phyloP scores from a whole-genome alignment of 208 protist species.

The Leishmania mexicana region DNA sequence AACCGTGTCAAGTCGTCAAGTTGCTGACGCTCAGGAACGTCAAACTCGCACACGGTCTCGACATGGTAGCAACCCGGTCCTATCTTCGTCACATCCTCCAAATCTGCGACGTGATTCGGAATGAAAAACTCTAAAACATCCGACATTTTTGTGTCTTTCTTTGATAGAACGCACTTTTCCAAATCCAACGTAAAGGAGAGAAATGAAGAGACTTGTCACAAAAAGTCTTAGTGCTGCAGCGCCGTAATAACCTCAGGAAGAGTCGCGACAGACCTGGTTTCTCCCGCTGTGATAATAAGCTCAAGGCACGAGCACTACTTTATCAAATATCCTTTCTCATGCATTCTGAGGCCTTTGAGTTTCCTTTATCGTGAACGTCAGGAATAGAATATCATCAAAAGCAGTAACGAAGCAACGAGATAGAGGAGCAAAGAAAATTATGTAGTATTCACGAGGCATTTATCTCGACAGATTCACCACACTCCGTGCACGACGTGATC shows the following conservation, averaged over 20 bases:
- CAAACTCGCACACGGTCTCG: constrained; percentile 62
- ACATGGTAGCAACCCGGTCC: constrained; percentile 61
- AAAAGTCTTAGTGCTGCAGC: neutral
- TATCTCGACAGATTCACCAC: neutral
- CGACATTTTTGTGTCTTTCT: constrained; percentile 22
- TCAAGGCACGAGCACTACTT: neutral
- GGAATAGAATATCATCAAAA: neutral
- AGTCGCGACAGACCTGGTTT: neutral
- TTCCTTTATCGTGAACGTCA: neutral
- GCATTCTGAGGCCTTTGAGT: neutral
- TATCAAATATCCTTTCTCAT: neutral
- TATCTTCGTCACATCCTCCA: constrained; percentile 53
- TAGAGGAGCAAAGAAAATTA: neutral
- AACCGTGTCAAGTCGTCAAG: constrained; percentile 81
- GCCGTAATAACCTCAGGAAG: neutral
- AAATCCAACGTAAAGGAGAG: neutral
- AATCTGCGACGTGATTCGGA: constrained; percentile 53
- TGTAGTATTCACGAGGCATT: neutral
- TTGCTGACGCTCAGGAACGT: constrained; percentile 70
- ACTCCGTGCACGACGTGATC: neutral
- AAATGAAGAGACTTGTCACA: neutral
- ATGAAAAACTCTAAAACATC: constrained; percentile 78
- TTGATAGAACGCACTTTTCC: neutral
- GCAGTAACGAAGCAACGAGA: neutral
- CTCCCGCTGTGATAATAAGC: neutral